Conservation (phyloP, 164 flowering plant genomes). For the Vitis rupestris region DNA sequence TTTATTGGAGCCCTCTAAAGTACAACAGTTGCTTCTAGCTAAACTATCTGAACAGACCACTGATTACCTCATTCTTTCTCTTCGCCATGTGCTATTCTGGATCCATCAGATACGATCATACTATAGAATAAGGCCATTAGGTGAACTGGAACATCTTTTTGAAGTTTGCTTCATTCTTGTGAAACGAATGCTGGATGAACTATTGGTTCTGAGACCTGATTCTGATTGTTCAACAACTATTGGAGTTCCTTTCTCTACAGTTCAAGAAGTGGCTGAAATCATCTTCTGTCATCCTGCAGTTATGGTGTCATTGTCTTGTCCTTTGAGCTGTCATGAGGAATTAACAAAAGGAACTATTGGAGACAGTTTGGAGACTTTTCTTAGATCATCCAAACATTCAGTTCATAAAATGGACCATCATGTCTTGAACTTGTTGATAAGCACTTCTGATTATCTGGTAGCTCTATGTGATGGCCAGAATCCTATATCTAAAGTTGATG, state of each 20-base stretch:
- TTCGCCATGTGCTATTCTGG: slow-evolving; percentile 76
- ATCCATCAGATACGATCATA: slow-evolving; percentile 46
- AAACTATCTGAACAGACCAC: slow-evolving; percentile 41
- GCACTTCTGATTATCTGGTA: slow-evolving; percentile 37
- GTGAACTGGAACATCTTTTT: slow-evolving; percentile 41
- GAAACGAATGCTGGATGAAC: slow-evolving; percentile 37
- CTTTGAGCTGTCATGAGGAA: slow-evolving; percentile 25
- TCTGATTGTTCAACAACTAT: slow-evolving; percentile 18
- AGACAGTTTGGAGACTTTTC: slow-evolving; percentile 27
- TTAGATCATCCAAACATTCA: slow-evolving; percentile 26
- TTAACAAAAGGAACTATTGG: slow-evolving; percentile 15
- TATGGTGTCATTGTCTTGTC: slow-evolving; percentile 29
- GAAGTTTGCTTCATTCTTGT: slow-evolving; percentile 47
- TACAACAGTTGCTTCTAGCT: slow-evolving; percentile 45
- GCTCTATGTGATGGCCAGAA: slow-evolving; percentile 18
- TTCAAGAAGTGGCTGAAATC: slow-evolving; percentile 43
- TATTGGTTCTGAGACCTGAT: slow-evolving; percentile 32
- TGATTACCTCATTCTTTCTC: slow-evolving; percentile 38
- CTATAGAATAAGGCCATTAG: slow-evolving; percentile 35
- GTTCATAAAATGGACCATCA: slow-evolving; percentile 43
- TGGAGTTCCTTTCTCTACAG: slow-evolving; percentile 16
- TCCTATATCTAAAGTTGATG: slow-evolving; percentile 14
- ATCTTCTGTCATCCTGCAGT: slow-evolving; percentile 70
- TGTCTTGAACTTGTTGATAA: slow-evolving; percentile 40
- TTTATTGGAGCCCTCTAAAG: slow-evolving; percentile 25